These are phyloP conservation scores for Pseudogymnoascus sp. DNA, from an alignment of 2,329 filamentous ascomycete genomes.

Conservation along the genomic window DNA sequence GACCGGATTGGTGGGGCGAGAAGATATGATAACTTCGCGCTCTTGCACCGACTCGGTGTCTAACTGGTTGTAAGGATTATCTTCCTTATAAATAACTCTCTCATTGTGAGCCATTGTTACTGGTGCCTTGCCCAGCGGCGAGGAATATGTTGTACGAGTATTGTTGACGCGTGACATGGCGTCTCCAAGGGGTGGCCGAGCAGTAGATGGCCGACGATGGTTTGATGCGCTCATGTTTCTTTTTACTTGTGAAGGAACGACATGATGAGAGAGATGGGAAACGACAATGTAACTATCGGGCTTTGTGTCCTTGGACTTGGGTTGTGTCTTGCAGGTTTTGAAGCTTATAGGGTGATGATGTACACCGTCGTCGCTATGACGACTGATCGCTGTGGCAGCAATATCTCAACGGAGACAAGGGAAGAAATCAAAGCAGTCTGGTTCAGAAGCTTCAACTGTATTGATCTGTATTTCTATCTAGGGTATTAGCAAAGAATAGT, in stretches of 20 bases:
- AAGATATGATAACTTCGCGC: slow-evolving; percentile 8
- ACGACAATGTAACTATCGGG: neutral
- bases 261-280: neutral
- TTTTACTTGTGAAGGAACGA: neutral
- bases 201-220: slow-evolving; percentile 19
- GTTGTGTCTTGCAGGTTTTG: neutral
- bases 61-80: neutral
- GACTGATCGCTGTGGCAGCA: neutral
- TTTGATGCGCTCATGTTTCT: neutral
- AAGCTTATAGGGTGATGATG: neutral
- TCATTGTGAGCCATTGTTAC: slow-evolving; percentile 21
- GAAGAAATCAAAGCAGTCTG: neutral
- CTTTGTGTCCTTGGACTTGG: neutral
- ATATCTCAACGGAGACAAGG: neutral
- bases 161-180: slow-evolving; percentile 27
- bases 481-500: neutral
- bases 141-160: slow-evolving; percentile 13
- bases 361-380: slow-evolving; percentile 3
- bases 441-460: neutral
- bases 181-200: slow-evolving; percentile 26
- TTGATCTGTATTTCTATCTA: slow-evolving; percentile 6
- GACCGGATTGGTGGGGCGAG: slow-evolving; percentile 23
- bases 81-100: slow-evolving; percentile 12
- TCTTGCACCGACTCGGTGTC: neutral
- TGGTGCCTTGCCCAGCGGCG: slow-evolving; percentile 12